Evolutionary conservation across 2,329 filamentous ascomycete genomes (phyloP).

Genomic region (Macrophomina pseudophaseolina): DNA sequence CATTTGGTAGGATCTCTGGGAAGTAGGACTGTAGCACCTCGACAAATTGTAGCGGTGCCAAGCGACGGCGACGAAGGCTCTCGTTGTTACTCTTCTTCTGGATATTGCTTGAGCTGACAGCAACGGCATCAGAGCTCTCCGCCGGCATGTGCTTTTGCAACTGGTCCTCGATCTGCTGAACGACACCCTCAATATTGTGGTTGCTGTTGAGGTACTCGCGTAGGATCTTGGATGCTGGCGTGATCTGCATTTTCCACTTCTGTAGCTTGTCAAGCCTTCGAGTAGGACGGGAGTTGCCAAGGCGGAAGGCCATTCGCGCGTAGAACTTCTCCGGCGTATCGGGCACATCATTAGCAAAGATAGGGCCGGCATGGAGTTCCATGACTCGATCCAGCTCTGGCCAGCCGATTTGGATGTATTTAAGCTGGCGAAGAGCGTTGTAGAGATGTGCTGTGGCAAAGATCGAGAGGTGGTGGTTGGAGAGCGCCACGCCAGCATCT

Average conservation of each 20-base stretch:
- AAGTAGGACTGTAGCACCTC: not conserved
- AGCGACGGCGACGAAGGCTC: not conserved
- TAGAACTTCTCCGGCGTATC: not conserved
- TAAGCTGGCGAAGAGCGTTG: not conserved
- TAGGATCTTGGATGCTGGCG: not conserved
- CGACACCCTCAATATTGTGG: not conserved
- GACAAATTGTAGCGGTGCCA: not conserved
- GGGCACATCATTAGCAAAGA: slow-evolving; percentile 6
- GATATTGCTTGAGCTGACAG: not conserved
- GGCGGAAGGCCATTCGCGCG: slow-evolving; percentile 9
- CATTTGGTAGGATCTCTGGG: not conserved
- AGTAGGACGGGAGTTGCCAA: not conserved
- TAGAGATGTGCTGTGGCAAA: not conserved
- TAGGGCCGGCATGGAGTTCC: not conserved
- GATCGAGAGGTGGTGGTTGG: slow-evolving; percentile 8
- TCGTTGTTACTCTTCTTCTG: not conserved
- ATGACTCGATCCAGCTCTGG: not conserved
- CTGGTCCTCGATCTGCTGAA: not conserved
- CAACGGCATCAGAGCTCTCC: not conserved
- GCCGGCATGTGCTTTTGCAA: not conserved
- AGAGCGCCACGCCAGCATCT: not conserved
- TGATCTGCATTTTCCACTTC: not conserved
- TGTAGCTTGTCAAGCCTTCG: not conserved
- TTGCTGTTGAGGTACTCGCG: not conserved
- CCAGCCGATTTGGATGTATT: not conserved